Conservation (phyloP, 169 alveolate genomes). For the Babesia ovata region DNA sequence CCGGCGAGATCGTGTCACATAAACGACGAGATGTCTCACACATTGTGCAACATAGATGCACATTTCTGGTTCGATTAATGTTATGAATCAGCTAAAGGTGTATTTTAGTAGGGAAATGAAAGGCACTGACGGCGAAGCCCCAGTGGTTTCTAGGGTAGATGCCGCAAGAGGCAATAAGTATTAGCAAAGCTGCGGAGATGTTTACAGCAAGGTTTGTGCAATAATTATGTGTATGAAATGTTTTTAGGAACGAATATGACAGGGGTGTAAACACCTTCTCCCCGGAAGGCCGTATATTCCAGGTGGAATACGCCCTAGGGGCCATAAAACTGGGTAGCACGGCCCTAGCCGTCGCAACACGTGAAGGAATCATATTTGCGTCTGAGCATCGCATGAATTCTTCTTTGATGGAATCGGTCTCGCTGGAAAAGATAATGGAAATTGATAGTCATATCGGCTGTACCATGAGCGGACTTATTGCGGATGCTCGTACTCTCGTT, state of each 20-base stretch:
- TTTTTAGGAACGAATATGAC: constrained; percentile 94
- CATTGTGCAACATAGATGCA: background rate
- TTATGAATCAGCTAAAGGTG: too few species aligned
- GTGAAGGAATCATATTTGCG: constrained; percentile 96
- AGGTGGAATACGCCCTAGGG: constrained; percentile 95
- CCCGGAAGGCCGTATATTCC: constrained; percentile 97
- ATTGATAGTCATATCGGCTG: constrained; percentile 95
- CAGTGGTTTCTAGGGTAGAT: constrained; percentile 8
- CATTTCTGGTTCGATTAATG: too few species aligned
- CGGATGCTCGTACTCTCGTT: constrained; percentile 97
- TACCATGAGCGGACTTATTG: constrained; percentile 97
- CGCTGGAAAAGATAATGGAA: constrained; percentile 92
- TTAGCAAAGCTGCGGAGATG: constrained; percentile 23
- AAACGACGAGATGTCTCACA: background rate
- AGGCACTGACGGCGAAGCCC: constrained; percentile 3
- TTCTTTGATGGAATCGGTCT: constrained; percentile 88
- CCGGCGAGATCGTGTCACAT: too few species aligned
- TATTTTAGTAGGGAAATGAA: background rate
- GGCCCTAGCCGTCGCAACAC: constrained; percentile 96
- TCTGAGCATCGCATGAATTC: constrained; percentile 92
- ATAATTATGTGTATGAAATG: background rate
- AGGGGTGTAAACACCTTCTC: constrained; percentile 98
- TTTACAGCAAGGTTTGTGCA: constrained; percentile 64
- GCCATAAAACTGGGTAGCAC: constrained; percentile 97
- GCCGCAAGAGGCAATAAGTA: background rate